phyloP scores from a whole-genome alignment of 129 eudicot genomes.

The Centaurea solstitialis region DNA sequence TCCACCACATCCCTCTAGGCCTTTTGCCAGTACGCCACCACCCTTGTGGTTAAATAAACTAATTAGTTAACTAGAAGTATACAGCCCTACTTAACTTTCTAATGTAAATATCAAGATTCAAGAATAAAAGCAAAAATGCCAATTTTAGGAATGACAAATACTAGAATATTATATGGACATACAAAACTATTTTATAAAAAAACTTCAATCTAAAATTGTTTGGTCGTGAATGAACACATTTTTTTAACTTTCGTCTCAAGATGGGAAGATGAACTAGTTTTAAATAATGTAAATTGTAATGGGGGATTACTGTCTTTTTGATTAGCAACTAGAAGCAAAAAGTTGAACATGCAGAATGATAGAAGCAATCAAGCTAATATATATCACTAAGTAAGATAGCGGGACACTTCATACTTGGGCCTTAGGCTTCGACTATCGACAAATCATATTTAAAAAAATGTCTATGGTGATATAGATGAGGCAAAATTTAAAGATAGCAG shows the following conservation, averaged over 20 bases:
- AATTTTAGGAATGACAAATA: not conserved
- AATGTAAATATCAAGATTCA: not conserved
- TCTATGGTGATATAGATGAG: not conserved
- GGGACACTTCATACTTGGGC: not conserved
- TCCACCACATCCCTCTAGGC: too few relatives aligned
- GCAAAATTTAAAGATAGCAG: too few relatives aligned
- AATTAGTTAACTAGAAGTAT: not conserved
- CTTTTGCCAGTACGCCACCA: too few relatives aligned
- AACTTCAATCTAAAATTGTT: not conserved
- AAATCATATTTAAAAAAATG: not conserved
- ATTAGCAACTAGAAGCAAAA: not conserved
- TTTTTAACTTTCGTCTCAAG: not conserved
- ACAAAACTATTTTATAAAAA: not conserved
- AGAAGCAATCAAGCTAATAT: not conserved
- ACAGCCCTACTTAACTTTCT: not conserved
- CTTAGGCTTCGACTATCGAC: not conserved
- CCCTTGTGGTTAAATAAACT: not conserved
- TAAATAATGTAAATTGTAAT: not conserved
- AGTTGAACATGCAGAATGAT: not conserved
- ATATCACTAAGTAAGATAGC: not conserved
- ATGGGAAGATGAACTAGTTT: not conserved
- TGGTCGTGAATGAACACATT: not conserved
- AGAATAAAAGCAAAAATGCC: not conserved
- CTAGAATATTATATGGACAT: not conserved
- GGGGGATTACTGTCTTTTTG: not conserved